Base-by-base conservation (phyloP, 169 alveolate genomes). In the Haemoproteus tartakovskyi region DNA sequence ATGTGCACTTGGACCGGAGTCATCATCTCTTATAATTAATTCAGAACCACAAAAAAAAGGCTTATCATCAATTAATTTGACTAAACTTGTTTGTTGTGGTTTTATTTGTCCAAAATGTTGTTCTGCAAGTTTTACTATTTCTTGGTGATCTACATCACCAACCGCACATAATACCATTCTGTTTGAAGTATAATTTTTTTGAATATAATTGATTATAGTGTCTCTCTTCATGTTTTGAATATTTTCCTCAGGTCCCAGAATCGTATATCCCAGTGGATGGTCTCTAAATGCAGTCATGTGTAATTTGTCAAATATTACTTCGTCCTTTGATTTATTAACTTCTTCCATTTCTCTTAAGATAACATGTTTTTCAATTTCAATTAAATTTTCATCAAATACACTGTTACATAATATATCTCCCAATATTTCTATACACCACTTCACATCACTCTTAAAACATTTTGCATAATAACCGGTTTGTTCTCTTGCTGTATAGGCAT, bases 401-500 rank as follows among this genome's bases (percentile, higher is more conserved):
- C 98, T 94, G 86, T 95, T 92, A 26, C 89, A 85, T 29, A 96
- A 81, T 79, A 95, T 94, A 79, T 97, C 99, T 46, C 96, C 87
- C 18, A 97, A 79, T 6, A 97, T 86, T 63, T 95, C 98, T 47
- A 95, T 86, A 50, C 97, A 92, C 82, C 92, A 80, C 29, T 93
- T 89, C 14, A 90, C 37, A 30, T 95, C 93, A 8, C 91, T 78
- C 52, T 91, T 91, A 74, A 93, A 93, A 24, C 95, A 91, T 21
- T 92, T 91, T 70, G 94, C 92, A 43, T 94, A 88, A 79, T 88
- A 88, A 79, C 95, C 95, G 0, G 99, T 96, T 80, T 94, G 97
- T 60, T 97, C 99, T 79, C 99, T 88, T 16, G 99, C 94, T 11
- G 99, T 97, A 81, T 95, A 97, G 6, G 99, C 99, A 86, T 97